Base-by-base conservation (phyloP, 192 early-diverging fungal genomes). In the Podila minutissima region DNA sequence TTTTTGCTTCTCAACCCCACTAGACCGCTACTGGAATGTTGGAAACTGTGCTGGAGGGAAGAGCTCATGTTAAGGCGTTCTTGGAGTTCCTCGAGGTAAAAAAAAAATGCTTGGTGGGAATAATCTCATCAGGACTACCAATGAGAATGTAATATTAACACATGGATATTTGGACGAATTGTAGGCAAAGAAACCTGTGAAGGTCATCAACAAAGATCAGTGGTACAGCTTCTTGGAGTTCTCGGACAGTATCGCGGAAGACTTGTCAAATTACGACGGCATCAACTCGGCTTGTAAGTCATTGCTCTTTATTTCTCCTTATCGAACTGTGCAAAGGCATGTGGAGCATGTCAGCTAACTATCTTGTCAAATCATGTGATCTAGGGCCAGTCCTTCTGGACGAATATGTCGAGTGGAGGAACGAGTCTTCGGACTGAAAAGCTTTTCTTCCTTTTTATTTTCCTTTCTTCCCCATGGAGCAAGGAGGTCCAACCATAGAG, bases 181-280 rank as follows among this genome's bases (percentile, higher is more conserved):
- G 53, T 55, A 82, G 74, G 69, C 74, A 48, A 85, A 83, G 57
- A 74, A 86, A 26, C 85, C 85, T 8, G 85, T 91, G 57, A 88
- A 88, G 50, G 91, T 90, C 5, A 87, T 92, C 49, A 92, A 89
- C 64, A 83, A 84, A 37, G 92, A 93, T 67, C 92, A 93, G 69
- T 93, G 92, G 92, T 71, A 82, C 37, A 90, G 82, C 62, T 89
- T 92, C 59, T 71, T 89, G 22, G 92, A 92, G 13, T 93, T 93
- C 75, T 75, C 84, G 7, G 76, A 73, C 19, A 83, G 83, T 0
- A 74, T 92, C 3, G 59, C 67, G 7, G 75, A 83, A 22, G 88
- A 90, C 59, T 69, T 92, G 19, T 65, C 74, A 26, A 85, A 84
- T 35, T 91, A 92, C 61, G 92, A 93, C 55, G 86, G 85, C 32